phyloP scores from a whole-genome alignment of 495 filamentous ascomycete species.

The Talaromyces stipitatus region DNA sequence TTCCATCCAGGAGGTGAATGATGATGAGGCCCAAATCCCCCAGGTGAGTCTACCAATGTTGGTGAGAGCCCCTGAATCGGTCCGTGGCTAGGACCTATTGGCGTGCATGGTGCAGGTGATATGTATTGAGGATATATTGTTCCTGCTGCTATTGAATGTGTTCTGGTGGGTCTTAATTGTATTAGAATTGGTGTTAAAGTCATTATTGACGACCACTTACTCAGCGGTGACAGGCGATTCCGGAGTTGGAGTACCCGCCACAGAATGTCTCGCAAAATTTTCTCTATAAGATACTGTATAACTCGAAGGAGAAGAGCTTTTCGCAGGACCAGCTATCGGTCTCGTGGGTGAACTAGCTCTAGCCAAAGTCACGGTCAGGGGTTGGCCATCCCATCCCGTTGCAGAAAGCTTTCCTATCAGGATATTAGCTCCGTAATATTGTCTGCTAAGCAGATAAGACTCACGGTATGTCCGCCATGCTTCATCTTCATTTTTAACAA shows the following conservation, averaged over 20 bases:
- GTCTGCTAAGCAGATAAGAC: constrained; percentile 5
- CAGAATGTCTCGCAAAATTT: neutral
- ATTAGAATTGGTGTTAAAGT: neutral
- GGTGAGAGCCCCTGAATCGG: neutral
- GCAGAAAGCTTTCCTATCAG: constrained; percentile 32
- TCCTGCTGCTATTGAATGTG: neutral
- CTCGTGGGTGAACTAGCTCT: constrained; percentile 35
- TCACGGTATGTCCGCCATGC: constrained; percentile 41
- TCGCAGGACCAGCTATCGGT: constrained; percentile 38
- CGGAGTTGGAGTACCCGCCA: neutral
- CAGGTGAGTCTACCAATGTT: neutral
- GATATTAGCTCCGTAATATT: neutral
- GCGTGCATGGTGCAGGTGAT: neutral
- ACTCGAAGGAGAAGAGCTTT: constrained; percentile 27
- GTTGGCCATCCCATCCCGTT: constrained; percentile 40
- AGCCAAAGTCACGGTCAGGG: constrained; percentile 36
- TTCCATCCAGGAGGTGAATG: neutral
- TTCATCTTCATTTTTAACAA: constrained; percentile 42
- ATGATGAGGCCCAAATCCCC: neutral
- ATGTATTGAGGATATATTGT: neutral
- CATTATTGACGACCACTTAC: neutral
- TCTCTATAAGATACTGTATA: neutral
- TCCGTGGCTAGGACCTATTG: neutral
- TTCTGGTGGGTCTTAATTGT: neutral
- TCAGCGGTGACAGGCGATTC: neutral